These are phyloP conservation scores for Coemansia sp. DNA, from an alignment of 192 early-diverging fungal species.

Conservation along the genomic window DNA sequence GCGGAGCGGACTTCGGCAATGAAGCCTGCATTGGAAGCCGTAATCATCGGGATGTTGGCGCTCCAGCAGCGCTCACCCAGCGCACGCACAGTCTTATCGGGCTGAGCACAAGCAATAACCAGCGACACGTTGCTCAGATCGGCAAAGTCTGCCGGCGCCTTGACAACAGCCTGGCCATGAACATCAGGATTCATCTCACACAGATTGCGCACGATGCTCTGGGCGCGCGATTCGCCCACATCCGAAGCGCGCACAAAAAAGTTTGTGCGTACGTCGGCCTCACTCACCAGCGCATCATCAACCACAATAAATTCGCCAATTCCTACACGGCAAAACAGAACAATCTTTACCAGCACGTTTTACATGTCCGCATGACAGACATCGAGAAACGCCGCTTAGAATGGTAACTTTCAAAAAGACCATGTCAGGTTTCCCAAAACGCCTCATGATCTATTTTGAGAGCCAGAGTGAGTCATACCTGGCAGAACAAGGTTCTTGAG, in stretches of 20 bases:
- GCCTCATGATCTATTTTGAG: not conserved
- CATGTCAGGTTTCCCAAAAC: not conserved
- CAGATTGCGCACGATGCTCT: conserved; percentile 64
- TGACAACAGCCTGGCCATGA: conserved; percentile 57
- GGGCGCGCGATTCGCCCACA: conserved; percentile 66
- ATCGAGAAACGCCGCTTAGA: not conserved
- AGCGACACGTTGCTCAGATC: conserved; percentile 61
- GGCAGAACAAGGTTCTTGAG: conserved; percentile 96
- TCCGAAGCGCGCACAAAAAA: conserved; percentile 81
- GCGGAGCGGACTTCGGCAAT: conserved; percentile 70
- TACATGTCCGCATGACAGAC: not conserved
- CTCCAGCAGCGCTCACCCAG: conserved; percentile 67
- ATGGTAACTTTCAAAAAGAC: not conserved
- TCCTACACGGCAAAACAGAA: conserved; percentile 56
- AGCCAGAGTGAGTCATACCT: conserved; percentile 58
- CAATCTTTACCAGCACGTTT: not conserved
- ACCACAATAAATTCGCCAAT: conserved; percentile 87
- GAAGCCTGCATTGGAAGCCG: conserved; percentile 73
- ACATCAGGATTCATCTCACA: conserved; percentile 90
- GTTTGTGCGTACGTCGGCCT: conserved; percentile 77
- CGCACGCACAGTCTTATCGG: conserved; percentile 55
- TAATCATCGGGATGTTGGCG: conserved; percentile 65
- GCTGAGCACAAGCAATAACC: conserved; percentile 72
- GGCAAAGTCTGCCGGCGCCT: conserved; percentile 63
- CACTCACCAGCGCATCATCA: conserved; percentile 67